Evolutionary conservation across 1,284 basidiomycete species (phyloP), one percentile per base, ranked within the genome.

Genomic region (Cystobasidium sp.): DNA sequence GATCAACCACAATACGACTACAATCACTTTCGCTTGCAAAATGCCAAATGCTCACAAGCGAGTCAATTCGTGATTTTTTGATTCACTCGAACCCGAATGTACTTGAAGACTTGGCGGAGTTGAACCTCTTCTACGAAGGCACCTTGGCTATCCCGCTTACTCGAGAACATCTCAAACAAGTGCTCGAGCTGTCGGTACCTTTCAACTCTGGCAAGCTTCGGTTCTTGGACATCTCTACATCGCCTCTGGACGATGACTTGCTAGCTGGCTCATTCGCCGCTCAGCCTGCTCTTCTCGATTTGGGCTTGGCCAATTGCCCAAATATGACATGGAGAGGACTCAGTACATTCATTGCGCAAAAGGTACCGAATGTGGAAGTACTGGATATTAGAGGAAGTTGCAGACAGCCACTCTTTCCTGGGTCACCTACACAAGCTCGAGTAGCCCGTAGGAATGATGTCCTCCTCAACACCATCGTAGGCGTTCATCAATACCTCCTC

Each of bases 171-270:
- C 85, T 97, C 43, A 79, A 83, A 24, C 85, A 87, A 24, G 88
- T 98, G 67, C 82, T 98, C 69, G 85, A 86, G 0, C 82, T 84
- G 18, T 94, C 94, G 0, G 94, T 94, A 0, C 93, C 91, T 80
- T 91, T 99, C 85, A 84, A 85, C 14, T 88, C 86, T 44, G 92
- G 93, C 18, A 83, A 87, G 68, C 85, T 98, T 56, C 86, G 89
- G 18, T 97, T 95, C 83, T 87, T 99, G 75, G 96, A 99, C 82
- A 82, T 99, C 20, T 95, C 94, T 10, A 92, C 91, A 74, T 86
- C 92, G 6, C 89, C 89, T 0, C 79, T 97, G 59, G 91, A 89
- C 5, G 83, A 85, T 67, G 85, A 86, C 3, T 82, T 90, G 53
- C 83, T 89, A 3, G 82, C 85, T 0, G 82, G 83, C 3, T 75